A percentile compares a stretch with the other conserved stretches of the same genome.
Evolutionary conservation across 148 eudicot genomes (phyloP).

Genomic region (Amaranthus cruentus): DNA sequence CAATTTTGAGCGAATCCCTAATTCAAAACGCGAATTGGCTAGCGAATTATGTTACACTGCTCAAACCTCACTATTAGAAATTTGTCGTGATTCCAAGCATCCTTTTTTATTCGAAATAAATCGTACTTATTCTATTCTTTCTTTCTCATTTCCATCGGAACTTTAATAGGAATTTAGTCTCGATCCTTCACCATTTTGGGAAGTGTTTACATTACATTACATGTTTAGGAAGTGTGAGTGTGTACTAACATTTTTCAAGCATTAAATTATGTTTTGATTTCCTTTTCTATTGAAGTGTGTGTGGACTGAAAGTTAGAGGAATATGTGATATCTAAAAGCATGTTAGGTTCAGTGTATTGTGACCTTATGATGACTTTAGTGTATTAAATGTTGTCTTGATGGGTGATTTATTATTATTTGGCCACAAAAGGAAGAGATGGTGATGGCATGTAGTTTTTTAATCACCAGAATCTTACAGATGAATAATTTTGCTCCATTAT

Average conservation of each 20-base stretch:
- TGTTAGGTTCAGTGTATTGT: conserved; percentile 6
- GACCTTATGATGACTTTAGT: background rate
- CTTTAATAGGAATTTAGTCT: background rate
- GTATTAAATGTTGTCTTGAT: conserved; percentile 14
- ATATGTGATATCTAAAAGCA: conserved; percentile 1
- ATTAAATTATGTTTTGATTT: background rate
- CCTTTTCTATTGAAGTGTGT: conserved; percentile 1
- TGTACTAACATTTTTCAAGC: background rate
- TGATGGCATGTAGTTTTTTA: conserved; percentile 2
- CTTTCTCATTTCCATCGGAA: background rate
- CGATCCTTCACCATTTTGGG: background rate
- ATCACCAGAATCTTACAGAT: background rate
- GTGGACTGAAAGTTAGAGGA: background rate
- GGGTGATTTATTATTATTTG: background rate
- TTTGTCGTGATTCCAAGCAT: conserved; percentile 1
- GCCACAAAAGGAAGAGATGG: background rate
- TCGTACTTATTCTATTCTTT: background rate
- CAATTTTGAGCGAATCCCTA: no score
- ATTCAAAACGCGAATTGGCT: no score
- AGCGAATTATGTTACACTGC: no score
- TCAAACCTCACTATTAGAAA: background rate
- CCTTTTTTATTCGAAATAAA: background rate
- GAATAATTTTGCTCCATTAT: background rate
- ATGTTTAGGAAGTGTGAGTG: no score
- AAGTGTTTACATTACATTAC: background rate